phyloP scores from a whole-genome alignment of 1,284 basidiomycete species.

The Wolfiporia cocos region DNA sequence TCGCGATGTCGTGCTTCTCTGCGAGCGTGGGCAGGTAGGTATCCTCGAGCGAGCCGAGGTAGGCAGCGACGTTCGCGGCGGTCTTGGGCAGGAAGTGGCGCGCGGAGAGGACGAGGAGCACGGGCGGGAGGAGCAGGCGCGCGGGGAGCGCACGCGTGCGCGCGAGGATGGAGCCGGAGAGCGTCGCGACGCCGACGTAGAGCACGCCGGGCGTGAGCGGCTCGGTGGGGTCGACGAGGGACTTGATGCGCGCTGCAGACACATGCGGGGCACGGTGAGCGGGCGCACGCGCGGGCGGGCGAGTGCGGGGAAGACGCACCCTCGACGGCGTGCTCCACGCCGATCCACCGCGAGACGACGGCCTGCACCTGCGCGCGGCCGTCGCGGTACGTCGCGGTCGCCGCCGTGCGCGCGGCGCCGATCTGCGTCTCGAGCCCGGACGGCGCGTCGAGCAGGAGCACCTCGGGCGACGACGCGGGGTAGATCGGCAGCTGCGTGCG shows the following conservation, averaged over 20 bases:
- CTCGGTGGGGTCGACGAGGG: conserved; percentile 75
- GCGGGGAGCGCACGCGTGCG: conserved; percentile 67
- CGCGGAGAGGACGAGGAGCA: conserved; percentile 58
- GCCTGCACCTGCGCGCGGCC: conserved; percentile 62
- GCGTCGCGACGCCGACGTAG: conserved; percentile 83
- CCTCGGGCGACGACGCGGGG: conserved; percentile 46
- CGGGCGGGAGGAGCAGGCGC: conserved; percentile 67
- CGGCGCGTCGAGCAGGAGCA: conserved; percentile 67
- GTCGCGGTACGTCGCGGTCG: conserved; percentile 46
- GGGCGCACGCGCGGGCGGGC: background rate
- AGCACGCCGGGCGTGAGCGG: conserved; percentile 80
- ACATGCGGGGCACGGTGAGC: too few species aligned
- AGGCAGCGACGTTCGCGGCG: conserved; percentile 59
- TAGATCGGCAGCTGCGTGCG: conserved; percentile 75
- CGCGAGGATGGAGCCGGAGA: conserved; percentile 82
- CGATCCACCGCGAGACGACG: conserved; percentile 75
- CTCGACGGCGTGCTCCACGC: conserved; percentile 76
- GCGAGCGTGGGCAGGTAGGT: conserved; percentile 62
- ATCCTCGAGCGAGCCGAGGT: conserved; percentile 69
- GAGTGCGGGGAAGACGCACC: conserved; percentile 44
- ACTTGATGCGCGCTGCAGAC: conserved; percentile 84
- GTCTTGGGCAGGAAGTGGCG: conserved; percentile 82
- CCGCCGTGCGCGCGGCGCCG: conserved; percentile 53
- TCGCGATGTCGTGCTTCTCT: conserved; percentile 61
- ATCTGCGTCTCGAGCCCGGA: conserved; percentile 72